phyloP scores from a whole-genome alignment of 1,284 basidiomycete genomes.

The Athelia psychrophila region DNA sequence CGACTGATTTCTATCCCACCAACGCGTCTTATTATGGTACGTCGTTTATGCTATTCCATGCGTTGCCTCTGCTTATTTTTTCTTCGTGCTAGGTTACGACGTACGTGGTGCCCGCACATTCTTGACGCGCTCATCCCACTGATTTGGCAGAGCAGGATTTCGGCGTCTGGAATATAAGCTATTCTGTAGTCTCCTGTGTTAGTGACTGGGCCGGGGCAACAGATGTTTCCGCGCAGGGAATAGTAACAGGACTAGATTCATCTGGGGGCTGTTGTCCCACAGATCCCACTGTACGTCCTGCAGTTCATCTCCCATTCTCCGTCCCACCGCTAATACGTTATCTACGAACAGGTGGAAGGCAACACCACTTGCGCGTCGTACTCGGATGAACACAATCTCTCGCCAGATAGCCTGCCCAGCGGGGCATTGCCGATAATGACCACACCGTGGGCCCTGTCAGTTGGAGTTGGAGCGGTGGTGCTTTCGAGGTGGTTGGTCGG shows the following conservation, averaged over 20 bases:
- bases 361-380: slow-evolving; percentile 68
- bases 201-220: slow-evolving; percentile 58
- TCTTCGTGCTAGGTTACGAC: slow-evolving; percentile 33
- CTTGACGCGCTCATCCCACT: not conserved
- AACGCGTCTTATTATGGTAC: slow-evolving; percentile 56
- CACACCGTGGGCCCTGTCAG: too few relatives aligned
- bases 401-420: too few relatives aligned
- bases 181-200: slow-evolving; percentile 57
- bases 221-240: slow-evolving; percentile 62
- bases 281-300: slow-evolving; percentile 50
- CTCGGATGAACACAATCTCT: slow-evolving; percentile 64
- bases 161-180: slow-evolving; percentile 79
- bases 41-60: slow-evolving; percentile 12
- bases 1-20: slow-evolving; percentile 70
- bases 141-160: slow-evolving; percentile 52
- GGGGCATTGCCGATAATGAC: too few relatives aligned
- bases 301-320: not conserved
- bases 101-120: slow-evolving; percentile 23
- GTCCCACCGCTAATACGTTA: slow-evolving; percentile 2
- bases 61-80: slow-evolving; percentile 1
- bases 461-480: too few relatives aligned
- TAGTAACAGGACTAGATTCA: slow-evolving; percentile 51
- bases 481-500: too few relatives aligned
- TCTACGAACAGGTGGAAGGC: slow-evolving; percentile 34
- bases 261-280: slow-evolving; percentile 67